These are phyloP conservation scores for Myxozyma melibiosi DNA, from an alignment of 805 yeast species.

Conservation along the genomic window DNA sequence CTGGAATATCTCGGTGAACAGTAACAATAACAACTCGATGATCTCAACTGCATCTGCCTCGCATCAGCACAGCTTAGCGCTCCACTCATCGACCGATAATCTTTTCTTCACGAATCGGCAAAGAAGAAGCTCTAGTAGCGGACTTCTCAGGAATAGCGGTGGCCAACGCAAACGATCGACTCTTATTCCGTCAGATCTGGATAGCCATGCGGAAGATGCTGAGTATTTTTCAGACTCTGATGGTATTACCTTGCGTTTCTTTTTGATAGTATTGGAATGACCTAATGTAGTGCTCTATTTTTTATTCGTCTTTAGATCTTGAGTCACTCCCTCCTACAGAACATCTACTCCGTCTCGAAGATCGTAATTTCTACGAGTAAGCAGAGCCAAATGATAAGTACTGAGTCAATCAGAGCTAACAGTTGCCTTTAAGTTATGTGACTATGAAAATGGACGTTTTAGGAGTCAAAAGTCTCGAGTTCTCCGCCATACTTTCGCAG, in stretches of 20 bases:
- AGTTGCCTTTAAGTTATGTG: conserved; percentile 8
- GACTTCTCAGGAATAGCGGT: too few relatives aligned
- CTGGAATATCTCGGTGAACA: conserved; percentile 5
- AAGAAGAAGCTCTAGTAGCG: too few relatives aligned
- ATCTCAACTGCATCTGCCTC: neutral
- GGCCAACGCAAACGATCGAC: neutral
- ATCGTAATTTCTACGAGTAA: conserved; percentile 29
- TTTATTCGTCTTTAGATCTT: neutral
- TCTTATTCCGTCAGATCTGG: conserved; percentile 1
- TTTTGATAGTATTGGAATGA: too few relatives aligned
- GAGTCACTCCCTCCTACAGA: neutral
- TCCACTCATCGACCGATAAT: neutral
- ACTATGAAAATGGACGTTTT: conserved; percentile 12
- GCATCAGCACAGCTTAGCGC: neutral
- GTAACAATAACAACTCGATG: too few relatives aligned
- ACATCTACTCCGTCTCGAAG: conserved; percentile 13
- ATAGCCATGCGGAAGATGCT: neutral
- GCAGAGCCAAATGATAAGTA: neutral
- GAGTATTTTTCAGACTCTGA: neutral
- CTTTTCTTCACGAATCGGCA: neutral
- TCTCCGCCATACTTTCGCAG: conserved; percentile 14
- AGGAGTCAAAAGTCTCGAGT: neutral
- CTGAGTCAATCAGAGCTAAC: neutral
- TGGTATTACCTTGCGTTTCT: neutral
- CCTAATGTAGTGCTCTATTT: neutral